A percentile compares a stretch with the other conserved stretches of the same genome.
These are phyloP conservation scores for Hymenoscyphus scutula DNA, from an alignment of 2,329 filamentous ascomycete species.

Conservation along the genomic window DNA sequence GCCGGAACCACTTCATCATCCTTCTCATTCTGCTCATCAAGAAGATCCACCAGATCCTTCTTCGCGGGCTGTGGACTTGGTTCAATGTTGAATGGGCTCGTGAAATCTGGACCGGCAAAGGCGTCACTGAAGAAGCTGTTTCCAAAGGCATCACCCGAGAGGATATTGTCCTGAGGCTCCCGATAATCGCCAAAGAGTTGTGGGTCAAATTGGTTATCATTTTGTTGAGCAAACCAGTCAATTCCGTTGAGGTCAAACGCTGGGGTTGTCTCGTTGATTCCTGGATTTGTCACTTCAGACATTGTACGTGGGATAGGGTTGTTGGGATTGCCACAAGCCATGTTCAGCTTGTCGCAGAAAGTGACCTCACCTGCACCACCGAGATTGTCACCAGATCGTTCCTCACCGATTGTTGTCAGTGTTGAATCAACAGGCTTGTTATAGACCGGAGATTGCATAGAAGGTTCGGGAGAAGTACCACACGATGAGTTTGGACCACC, in stretches of 20 bases:
- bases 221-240: constrained; percentile 76
- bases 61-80: constrained; percentile 45
- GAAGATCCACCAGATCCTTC: constrained; percentile 72
- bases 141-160: constrained; percentile 58
- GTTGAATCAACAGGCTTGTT: constrained; percentile 60
- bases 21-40: constrained; percentile 72
- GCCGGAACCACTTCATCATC: constrained; percentile 64
- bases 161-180: constrained; percentile 79
- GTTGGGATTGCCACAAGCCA: constrained; percentile 52
- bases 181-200: constrained; percentile 90
- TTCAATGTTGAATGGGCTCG: constrained; percentile 75
- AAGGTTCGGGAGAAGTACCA: constrained; percentile 75
- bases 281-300: constrained; percentile 32
- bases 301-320: constrained; percentile 51
- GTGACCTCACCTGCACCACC: constrained; percentile 49
- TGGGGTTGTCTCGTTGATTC: constrained; percentile 28
- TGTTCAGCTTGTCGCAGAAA: constrained; percentile 55
- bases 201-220: constrained; percentile 84
- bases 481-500: constrained; percentile 61
- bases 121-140: constrained; percentile 61
- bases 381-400: constrained; percentile 46
- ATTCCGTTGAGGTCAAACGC: constrained; percentile 54
- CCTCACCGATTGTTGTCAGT: constrained; percentile 64
- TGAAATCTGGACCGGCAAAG: constrained; percentile 73
- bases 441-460: constrained; percentile 63